Percentiles rank a stretch among this genome's conserved stretches.
Conservation (phyloP, 306 rosid genomes). For the Benincasa hispida region DNA sequence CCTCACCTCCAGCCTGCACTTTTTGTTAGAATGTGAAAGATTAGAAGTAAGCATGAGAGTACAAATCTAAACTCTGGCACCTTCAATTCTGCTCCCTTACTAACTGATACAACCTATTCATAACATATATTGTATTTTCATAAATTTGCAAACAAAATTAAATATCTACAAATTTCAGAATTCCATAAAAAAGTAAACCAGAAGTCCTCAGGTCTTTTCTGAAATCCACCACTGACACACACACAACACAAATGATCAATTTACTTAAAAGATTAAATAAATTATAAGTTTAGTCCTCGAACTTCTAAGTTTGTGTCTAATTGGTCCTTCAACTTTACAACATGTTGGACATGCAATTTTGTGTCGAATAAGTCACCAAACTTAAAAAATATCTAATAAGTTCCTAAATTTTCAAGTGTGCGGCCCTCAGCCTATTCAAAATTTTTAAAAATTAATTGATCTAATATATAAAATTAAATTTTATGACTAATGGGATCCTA, state of each 20-base stretch:
- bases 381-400: too few relatives aligned
- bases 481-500: too few relatives aligned
- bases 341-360: too few relatives aligned
- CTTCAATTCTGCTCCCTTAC: not conserved
- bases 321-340: too few relatives aligned
- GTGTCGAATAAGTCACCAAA: too few relatives aligned
- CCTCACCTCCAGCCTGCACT: not conserved
- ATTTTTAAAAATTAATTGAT: too few relatives aligned
- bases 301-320: too few relatives aligned
- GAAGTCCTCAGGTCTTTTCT: not conserved
- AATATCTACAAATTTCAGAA: not conserved
- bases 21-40: not conserved
- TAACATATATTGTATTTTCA: not conserved
- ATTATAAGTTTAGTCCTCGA: too few relatives aligned
- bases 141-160: not conserved
- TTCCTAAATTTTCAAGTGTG: too few relatives aligned
- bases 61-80: not conserved
- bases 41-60: not conserved
- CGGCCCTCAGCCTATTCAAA: too few relatives aligned
- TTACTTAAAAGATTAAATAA: not conserved
- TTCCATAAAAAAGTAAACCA: not conserved
- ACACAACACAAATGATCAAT: not conserved
- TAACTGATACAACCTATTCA: not conserved
- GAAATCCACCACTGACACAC: not conserved
- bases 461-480: too few relatives aligned